Percentiles rank a stretch among this genome's conserved stretches.
These are phyloP conservation scores for Fusarium avenaceum DNA, from an alignment of 2,329 filamentous ascomycete species.

Conservation along the genomic window DNA sequence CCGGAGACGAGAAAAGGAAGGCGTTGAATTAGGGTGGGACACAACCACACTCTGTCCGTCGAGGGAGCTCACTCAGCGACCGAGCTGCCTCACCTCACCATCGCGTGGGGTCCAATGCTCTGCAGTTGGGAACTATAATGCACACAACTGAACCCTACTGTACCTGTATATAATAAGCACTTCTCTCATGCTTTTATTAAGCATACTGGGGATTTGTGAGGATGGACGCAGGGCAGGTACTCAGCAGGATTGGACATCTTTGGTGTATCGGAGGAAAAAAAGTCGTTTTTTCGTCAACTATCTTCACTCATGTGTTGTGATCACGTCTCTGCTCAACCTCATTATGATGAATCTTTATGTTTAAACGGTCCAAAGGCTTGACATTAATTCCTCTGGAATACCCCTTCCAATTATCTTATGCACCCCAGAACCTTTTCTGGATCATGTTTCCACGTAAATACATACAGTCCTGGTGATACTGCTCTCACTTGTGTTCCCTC, in stretches of 20 bases:
- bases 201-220: constrained; percentile 35
- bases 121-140: constrained; percentile 51
- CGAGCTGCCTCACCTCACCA: constrained; percentile 39
- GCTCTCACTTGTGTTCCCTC: constrained; percentile 12
- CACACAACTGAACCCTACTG: constrained; percentile 47
- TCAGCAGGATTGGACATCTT: constrained; percentile 37
- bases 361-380: constrained; percentile 13
- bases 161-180: constrained; percentile 52
- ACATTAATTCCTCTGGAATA: constrained; percentile 30
- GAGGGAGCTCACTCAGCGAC: constrained; percentile 36
- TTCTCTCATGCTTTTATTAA: constrained; percentile 43
- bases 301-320: not conserved
- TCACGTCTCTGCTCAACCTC: not conserved
- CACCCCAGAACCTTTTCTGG: constrained; percentile 23
- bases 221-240: constrained; percentile 35
- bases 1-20: constrained; percentile 34
- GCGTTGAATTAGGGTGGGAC: constrained; percentile 39
- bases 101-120: constrained; percentile 46
- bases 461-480: constrained; percentile 22
- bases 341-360: not conserved
- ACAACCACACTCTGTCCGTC: constrained; percentile 28
- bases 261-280: constrained; percentile 27
- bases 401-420: constrained; percentile 22
- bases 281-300: constrained; percentile 30
- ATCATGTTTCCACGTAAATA: constrained; percentile 30